Evolutionary conservation across 192 early-diverging fungal species (phyloP).

Genomic region (Coemansia sp.): DNA sequence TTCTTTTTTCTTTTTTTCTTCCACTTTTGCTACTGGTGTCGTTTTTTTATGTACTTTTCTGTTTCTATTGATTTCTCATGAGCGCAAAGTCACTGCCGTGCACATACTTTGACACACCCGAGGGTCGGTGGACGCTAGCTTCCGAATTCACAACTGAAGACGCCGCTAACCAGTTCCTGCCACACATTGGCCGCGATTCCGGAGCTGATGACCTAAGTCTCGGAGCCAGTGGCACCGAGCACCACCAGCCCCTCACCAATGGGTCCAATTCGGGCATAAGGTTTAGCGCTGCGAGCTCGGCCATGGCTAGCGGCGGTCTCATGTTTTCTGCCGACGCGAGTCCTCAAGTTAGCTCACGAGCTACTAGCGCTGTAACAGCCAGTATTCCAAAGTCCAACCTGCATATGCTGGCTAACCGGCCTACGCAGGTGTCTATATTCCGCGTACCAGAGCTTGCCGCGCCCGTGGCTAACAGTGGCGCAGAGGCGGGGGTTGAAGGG

Average conservation of each 20-base stretch:
- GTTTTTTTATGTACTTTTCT: background rate
- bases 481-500: background rate
- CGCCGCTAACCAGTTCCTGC: slow-evolving; percentile 46
- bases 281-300: slow-evolving; percentile 26
- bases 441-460: background rate
- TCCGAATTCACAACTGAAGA: slow-evolving; percentile 44
- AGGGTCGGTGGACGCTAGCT: slow-evolving; percentile 41
- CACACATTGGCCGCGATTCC: slow-evolving; percentile 25
- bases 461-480: background rate
- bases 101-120: slow-evolving; percentile 42
- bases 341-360: background rate
- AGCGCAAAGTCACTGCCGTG: background rate
- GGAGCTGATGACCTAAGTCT: slow-evolving; percentile 36
- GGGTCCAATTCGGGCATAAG: background rate
- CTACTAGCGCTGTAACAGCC: background rate
- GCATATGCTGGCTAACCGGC: slow-evolving; percentile 24
- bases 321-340: slow-evolving; percentile 25
- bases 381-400: background rate
- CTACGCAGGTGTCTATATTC: slow-evolving; percentile 30
- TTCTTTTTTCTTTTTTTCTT: background rate
- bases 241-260: background rate
- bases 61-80: background rate
- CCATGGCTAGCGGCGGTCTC: slow-evolving; percentile 30
- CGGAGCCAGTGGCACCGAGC: slow-evolving; percentile 17
- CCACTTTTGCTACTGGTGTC: background rate